Conservation (phyloP, 2,329 filamentous ascomycete species). For the Elsinoe batatas region DNA sequence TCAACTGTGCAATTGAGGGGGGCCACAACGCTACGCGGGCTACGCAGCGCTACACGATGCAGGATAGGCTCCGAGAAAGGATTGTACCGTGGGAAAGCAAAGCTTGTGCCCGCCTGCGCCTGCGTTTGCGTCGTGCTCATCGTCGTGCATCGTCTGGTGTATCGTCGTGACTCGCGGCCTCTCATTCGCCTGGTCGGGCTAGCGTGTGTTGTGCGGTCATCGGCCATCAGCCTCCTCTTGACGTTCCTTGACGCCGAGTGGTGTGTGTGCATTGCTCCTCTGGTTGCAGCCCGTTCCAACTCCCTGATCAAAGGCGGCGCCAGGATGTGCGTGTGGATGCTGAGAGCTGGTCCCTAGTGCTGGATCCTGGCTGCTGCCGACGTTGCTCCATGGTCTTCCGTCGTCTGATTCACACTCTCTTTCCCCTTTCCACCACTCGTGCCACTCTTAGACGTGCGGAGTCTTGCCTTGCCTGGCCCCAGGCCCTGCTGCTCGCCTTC, state of each 20-base stretch:
- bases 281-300: slow-evolving; percentile 3
- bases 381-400: slow-evolving; percentile 4
- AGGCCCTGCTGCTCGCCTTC: not conserved
- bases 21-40: slow-evolving; percentile 3
- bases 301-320: too few relatives aligned
- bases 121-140: slow-evolving; percentile 8
- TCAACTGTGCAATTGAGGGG: slow-evolving; percentile 6
- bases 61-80: not conserved
- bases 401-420: slow-evolving; percentile 11
- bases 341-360: not conserved
- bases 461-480: slow-evolving; percentile 1
- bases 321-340: too few relatives aligned
- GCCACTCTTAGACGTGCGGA: not conserved
- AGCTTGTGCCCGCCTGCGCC: slow-evolving; percentile 12
- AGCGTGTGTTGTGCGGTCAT: slow-evolving; percentile 12
- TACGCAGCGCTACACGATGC: too few relatives aligned
- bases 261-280: too few relatives aligned
- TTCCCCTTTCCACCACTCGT: slow-evolving; percentile 8
- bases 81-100: slow-evolving; percentile 9
- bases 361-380: slow-evolving; percentile 3
- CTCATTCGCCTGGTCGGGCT: slow-evolving; percentile 4
- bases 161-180: slow-evolving; percentile 8
- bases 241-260: not conserved
- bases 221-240: slow-evolving; percentile 12
- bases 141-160: slow-evolving; percentile 8